Base-by-base conservation (phyloP, 2,329 filamentous ascomycete species). In the Colletotrichum incanum region DNA sequence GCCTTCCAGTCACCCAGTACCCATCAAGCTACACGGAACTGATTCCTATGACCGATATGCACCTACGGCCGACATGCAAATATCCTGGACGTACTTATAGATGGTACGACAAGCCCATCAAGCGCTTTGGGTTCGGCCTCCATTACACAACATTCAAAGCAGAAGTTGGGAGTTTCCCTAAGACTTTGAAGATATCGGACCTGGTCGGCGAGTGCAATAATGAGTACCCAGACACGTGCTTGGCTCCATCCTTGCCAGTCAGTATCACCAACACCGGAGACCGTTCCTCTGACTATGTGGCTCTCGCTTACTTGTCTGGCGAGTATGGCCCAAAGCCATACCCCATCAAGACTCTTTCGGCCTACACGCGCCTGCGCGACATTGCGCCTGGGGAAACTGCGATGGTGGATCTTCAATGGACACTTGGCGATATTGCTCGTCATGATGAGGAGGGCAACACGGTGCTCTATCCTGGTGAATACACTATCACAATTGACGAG, bases 31-130 rank as follows among this genome's bases (percentile, higher is more conserved):
- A 90, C 75, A 82, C 85, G 3, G 77, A 83, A 16, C 78, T 86
- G 56, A 83, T 89, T 6, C 83, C 84, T 0, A 87, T 88, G 82
- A 88, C 86, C 1, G 83, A 90, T 74, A 91, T 91, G 88, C 80
- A 80, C 2, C 79, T 91, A 37, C 84, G 87, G 2, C 86, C 87
- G 2, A 82, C 82, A 67, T 75, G 76, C 1, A 76, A 76, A 2
- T 85, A 81, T 43, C 87, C 88, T 6, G 49, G 49, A 2, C 49
- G 49, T 23, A 50, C 49, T 23, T 50, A 50, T 23, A 23, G 49
- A 14, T 50, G 49, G 49, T 50, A 50, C 23, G 49, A 12, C 23
- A 2, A 28, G 49, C 49, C 23, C 14, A 5, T 50, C 23, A 50
- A 28, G 49, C 49, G 5, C 2, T 50, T 50, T 23, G 49, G 49